These are phyloP conservation scores for Dillenia turbinata DNA, from an alignment of 164 flowering plant genomes.

Conservation along the genomic window DNA sequence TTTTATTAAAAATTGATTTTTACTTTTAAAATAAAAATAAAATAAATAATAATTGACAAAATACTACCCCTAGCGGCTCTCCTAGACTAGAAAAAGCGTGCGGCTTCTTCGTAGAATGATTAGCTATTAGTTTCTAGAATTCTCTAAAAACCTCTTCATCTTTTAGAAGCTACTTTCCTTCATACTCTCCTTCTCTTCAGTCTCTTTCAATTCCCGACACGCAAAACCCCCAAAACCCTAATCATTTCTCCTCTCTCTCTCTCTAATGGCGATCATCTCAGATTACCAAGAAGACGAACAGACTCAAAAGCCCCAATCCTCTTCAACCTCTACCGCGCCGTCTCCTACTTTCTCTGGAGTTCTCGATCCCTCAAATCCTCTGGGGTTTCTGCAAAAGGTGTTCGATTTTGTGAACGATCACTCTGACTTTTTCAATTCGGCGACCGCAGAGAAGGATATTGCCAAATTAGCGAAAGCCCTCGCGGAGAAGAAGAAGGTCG, in stretches of 20 bases:
- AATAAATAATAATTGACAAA: no score
- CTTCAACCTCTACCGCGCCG: conserved; percentile 15
- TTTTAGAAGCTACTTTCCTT: no score
- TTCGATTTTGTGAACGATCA: conserved; percentile 44
- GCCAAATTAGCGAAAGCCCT: conserved; percentile 31
- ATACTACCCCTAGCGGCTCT: no score
- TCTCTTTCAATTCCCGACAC: no score
- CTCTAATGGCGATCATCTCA: conserved; percentile 64
- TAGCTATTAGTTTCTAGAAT: no score
- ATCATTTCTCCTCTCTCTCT: conserved; percentile 4
- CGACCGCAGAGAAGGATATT: conserved; percentile 45
- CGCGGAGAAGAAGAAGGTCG: conserved; percentile 17
- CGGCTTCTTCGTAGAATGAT: no score
- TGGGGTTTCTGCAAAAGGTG: conserved; percentile 43
- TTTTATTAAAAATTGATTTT: no score
- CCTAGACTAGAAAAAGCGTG: no score
- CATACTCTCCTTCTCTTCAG: no score
- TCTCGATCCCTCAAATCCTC: conserved; percentile 49
- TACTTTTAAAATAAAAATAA: no score
- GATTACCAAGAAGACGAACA: conserved; percentile 49
- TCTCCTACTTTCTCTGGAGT: conserved; percentile 13
- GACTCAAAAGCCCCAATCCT: conserved; percentile 14
- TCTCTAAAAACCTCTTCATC: no score
- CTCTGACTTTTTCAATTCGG: conserved; percentile 38
- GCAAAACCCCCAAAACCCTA: no score